Percentiles rank a stretch among this genome's conserved stretches.
phyloP scores from a whole-genome alignment of 495 filamentous ascomycete genomes.

The Penicillium manginii region DNA sequence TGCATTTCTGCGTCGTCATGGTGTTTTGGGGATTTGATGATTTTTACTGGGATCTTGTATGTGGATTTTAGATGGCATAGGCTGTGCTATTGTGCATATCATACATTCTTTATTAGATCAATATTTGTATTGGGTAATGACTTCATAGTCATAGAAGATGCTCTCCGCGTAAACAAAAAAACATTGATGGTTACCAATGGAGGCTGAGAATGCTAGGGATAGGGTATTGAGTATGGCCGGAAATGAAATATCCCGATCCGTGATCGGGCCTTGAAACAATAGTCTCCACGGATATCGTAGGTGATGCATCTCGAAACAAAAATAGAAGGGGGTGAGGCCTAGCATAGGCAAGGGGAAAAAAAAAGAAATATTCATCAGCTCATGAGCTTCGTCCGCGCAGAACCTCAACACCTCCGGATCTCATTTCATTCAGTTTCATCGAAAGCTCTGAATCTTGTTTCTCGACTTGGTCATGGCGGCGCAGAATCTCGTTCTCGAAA shows the following conservation, averaged over 20 bases:
- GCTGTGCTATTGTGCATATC: slow-evolving; percentile 19
- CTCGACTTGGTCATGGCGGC: slow-evolving; percentile 49
- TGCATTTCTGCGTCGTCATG: slow-evolving; percentile 17
- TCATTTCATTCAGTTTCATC: slow-evolving; percentile 47
- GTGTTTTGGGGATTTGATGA: slow-evolving; percentile 19
- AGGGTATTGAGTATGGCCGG: slow-evolving; percentile 25
- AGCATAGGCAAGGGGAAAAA: not conserved
- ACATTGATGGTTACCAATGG: not conserved
- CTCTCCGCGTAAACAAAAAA: not conserved
- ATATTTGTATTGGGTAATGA: not conserved
- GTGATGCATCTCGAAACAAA: slow-evolving; percentile 11
- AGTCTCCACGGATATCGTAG: slow-evolving; percentile 8
- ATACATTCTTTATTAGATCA: slow-evolving; percentile 15
- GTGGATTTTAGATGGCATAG: slow-evolving; percentile 14
- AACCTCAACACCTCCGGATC: slow-evolving; percentile 46
- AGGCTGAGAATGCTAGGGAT: not conserved
- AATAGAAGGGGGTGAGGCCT: not conserved
- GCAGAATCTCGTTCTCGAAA: slow-evolving; percentile 71
- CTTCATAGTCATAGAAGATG: not conserved
- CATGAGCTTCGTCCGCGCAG: slow-evolving; percentile 42
- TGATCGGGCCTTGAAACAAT: not conserved
- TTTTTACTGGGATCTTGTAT: slow-evolving; percentile 18
- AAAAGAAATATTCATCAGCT: slow-evolving; percentile 10
- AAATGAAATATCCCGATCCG: slow-evolving; percentile 3
- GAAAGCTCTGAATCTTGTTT: slow-evolving; percentile 41